A percentile compares a stretch with the other conserved stretches of the same genome.
These are phyloP conservation scores for Rhodamnia argentea DNA, from an alignment of 345 rosid species.

Conservation along the genomic window DNA sequence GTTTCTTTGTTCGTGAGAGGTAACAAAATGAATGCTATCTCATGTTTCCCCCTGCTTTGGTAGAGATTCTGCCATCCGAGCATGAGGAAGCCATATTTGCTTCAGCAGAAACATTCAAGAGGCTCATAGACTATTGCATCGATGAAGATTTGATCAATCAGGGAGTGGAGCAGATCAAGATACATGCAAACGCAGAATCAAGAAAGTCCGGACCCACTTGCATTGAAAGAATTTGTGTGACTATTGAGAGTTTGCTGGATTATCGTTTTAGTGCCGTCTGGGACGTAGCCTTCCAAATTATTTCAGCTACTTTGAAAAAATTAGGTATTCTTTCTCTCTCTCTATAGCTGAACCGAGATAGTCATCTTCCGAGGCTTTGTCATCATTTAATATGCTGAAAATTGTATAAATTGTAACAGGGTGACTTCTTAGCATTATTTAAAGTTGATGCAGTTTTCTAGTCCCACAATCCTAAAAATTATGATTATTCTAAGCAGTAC, in stretches of 20 bases:
- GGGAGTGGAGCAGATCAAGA: slow-evolving; percentile 47
- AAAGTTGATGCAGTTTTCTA: neutral
- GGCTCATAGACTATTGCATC: slow-evolving; percentile 52
- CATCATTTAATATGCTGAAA: neutral
- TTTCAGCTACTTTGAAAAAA: slow-evolving; percentile 69
- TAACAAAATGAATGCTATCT: neutral
- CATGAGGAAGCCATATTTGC: slow-evolving; percentile 94
- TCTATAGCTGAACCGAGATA: neutral
- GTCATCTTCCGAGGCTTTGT: neutral
- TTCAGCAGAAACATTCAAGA: slow-evolving; percentile 67
- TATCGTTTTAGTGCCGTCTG: slow-evolving; percentile 69
- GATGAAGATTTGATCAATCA: slow-evolving; percentile 74
- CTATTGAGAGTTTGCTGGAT: slow-evolving; percentile 74
- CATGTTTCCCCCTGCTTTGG: slow-evolving; percentile 6
- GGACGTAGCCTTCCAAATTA: slow-evolving; percentile 78
- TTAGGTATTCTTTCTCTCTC: slow-evolving; percentile 35
- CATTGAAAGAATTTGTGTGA: slow-evolving; percentile 70
- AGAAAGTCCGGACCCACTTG: slow-evolving; percentile 63
- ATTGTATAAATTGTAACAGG: neutral
- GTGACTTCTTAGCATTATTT: neutral
- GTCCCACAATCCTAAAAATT: neutral
- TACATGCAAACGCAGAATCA: slow-evolving; percentile 15
- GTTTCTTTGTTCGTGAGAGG: neutral
- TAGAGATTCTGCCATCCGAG: slow-evolving; percentile 82
- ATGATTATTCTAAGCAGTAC: neutral